These are phyloP conservation scores for Heterobasidion occidentale DNA, from an alignment of 1,284 basidiomycete species.

Conservation along the genomic window DNA sequence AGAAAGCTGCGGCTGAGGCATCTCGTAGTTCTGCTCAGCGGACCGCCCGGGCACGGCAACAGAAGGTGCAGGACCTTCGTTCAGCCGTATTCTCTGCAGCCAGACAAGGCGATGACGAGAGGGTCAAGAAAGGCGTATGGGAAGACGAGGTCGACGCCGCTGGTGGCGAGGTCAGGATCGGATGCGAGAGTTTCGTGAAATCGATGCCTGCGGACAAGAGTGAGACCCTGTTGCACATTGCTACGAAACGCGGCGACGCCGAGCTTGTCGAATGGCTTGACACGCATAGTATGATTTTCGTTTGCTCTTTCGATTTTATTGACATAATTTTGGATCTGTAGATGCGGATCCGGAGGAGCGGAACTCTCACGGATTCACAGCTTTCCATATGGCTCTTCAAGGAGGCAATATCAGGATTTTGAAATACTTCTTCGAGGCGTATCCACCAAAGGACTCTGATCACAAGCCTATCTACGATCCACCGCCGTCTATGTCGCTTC, in stretches of 20 bases:
- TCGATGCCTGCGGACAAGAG: conserved; percentile 39
- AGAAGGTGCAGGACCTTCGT: conserved; percentile 44
- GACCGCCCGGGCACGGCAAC: conserved; percentile 34
- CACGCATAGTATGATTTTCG: conserved; percentile 45
- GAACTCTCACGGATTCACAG: conserved; percentile 45
- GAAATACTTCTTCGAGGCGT: conserved; percentile 48
- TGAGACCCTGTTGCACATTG: conserved; percentile 66
- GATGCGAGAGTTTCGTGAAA: conserved; percentile 45
- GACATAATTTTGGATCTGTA: conserved; percentile 23
- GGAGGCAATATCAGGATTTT: conserved; percentile 41
- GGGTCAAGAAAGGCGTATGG: conserved; percentile 58
- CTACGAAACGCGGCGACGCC: conserved; percentile 40
- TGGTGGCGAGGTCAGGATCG: conserved; percentile 55
- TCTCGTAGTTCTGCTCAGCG: conserved; percentile 44
- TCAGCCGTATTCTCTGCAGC: conserved; percentile 58
- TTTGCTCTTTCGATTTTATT: background rate
- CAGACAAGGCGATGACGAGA: conserved; percentile 38
- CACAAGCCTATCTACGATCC: conserved; percentile 36
- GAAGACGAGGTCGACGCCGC: conserved; percentile 62
- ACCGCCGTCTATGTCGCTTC: conserved; percentile 30
- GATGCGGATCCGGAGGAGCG: conserved; percentile 67
- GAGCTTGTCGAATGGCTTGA: conserved; percentile 61
- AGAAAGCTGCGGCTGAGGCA: conserved; percentile 45
- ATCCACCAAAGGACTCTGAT: conserved; percentile 46
- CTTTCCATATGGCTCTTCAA: conserved; percentile 59